Conservation (phyloP, 1,284 basidiomycete genomes). For the Pterulicium gracile region DNA sequence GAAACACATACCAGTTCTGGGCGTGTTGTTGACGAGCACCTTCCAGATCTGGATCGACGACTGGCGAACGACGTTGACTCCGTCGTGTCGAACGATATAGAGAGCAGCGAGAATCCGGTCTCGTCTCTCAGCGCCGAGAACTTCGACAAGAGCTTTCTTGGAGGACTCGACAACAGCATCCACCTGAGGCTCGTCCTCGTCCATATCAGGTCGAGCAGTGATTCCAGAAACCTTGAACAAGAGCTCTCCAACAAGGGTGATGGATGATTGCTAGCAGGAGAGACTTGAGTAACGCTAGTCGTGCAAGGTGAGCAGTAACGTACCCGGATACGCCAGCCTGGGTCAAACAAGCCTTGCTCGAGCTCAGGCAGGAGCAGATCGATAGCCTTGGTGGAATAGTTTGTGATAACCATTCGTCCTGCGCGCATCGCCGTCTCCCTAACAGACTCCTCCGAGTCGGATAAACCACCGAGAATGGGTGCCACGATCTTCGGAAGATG, state of each 20-base stretch:
- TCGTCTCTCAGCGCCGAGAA: conserved; percentile 81
- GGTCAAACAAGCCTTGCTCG: conserved; percentile 91
- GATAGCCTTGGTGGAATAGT: conserved; percentile 89
- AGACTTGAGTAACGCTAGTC: too few relatives aligned
- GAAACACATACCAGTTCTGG: conserved; percentile 51
- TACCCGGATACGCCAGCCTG: conserved; percentile 91
- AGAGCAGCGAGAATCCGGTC: conserved; percentile 87
- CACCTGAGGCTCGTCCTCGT: conserved; percentile 73
- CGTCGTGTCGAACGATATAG: conserved; percentile 92
- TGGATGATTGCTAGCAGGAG: conserved; percentile 70
- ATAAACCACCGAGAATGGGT: conserved; percentile 87
- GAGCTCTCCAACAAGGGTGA: conserved; percentile 92
- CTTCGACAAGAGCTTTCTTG: conserved; percentile 76
- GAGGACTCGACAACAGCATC: conserved; percentile 66
- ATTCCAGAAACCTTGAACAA: conserved; percentile 99
- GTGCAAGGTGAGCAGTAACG: conserved; percentile 15
- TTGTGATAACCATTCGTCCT: conserved; percentile 97
- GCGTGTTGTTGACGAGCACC: conserved; percentile 88
- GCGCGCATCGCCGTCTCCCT: conserved; percentile 97
- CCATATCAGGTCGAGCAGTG: conserved; percentile 75
- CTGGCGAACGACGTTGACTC: conserved; percentile 83
- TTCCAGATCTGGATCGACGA: conserved; percentile 98
- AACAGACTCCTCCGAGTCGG: conserved; percentile 91
- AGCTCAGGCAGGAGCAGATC: conserved; percentile 93
- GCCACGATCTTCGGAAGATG: conserved; percentile 92